Evolutionary conservation across 768 basidiomycete species (phyloP).

Genomic region (Trametes villosa): DNA sequence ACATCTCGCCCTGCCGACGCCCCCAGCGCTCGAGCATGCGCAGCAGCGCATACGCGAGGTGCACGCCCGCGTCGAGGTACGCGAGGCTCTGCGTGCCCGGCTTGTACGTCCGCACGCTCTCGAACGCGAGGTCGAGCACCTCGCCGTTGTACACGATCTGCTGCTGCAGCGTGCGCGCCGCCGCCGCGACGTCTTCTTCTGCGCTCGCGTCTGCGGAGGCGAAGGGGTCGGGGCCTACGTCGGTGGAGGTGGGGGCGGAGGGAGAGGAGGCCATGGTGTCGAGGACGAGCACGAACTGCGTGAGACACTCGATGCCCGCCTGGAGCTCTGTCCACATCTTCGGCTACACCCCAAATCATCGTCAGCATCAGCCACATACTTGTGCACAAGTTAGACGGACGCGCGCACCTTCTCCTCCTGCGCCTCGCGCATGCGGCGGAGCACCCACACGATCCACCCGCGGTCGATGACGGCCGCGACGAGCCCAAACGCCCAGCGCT

Average conservation of each 20-base stretch:
- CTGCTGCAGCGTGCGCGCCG: constrained; percentile 80
- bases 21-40: constrained; percentile 89
- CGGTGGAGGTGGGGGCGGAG: constrained; percentile 24
- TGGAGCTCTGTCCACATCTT: constrained; percentile 94
- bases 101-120: constrained; percentile 77
- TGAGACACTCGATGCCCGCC: constrained; percentile 92
- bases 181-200: constrained; percentile 56
- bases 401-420: constrained; percentile 84
- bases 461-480: constrained; percentile 88
- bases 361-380: background rate
- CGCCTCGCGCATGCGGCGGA: constrained; percentile 85
- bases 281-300: constrained; percentile 87
- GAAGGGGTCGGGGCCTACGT: constrained; percentile 25
- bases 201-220: constrained; percentile 16
- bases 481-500: constrained; percentile 68
- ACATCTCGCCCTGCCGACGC: constrained; percentile 69
- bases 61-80: constrained; percentile 86
- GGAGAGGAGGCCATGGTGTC: constrained; percentile 74
- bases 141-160: constrained; percentile 96
- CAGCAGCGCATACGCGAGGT: constrained; percentile 84
- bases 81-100: constrained; percentile 76
- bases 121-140: constrained; percentile 85
- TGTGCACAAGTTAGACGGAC: constrained; percentile 4
- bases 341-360: constrained; percentile 66
- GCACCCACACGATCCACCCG: constrained; percentile 88